Evolutionary conservation across 192 early-diverging fungal species (phyloP), one percentile per base, ranked within the genome.

Genomic region (Paraglomus brasilianum): DNA sequence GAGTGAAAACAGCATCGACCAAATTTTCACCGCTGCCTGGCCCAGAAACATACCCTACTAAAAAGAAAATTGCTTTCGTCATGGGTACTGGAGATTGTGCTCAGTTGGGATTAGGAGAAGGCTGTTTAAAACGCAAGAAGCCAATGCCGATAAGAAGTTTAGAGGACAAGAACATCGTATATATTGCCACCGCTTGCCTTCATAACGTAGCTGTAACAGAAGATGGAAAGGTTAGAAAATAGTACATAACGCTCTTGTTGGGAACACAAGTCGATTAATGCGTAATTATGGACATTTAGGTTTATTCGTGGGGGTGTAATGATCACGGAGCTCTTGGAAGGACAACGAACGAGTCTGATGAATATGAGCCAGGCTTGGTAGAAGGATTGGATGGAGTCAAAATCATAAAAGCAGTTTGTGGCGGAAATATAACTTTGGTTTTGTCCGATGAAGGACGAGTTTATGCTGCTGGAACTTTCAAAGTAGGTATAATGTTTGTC

Each of bases 231-330:
- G 53, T 56, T 24, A 22, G 17, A 56, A 30, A 19, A 2, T 17
- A 30, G 11, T 17, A 56, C 1, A 1, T 56, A 6, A 19, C 6
- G 17, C 9, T 17, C 4, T 1, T 11, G 1, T 10, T 30, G n/a
- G 7, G 11, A 39, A 46, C 65, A 21, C 13, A 30, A 36, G 11
- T 72, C 40, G 58, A 13, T 45, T 36, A 45, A 8, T 17, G 69
- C 22, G 11, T 38, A 5, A 10, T 36, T 36, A 65, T 39, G 41
- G 68, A 15, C 14, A 43, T 60, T 14, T 74, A 85, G 85, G 72
- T 98, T 56, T 98, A 86, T 79, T 89, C 89, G 50, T 98, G 96
- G 96, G 96, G 96, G 0, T 95, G 95, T 81, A 96, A 96, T 76
- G 96, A 98, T 79, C 89, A 98, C 69, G 77, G 81, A 56, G 91